Evolutionary conservation across 345 rosid genomes (phyloP).

Genomic region (Leavenworthia alabamica): DNA sequence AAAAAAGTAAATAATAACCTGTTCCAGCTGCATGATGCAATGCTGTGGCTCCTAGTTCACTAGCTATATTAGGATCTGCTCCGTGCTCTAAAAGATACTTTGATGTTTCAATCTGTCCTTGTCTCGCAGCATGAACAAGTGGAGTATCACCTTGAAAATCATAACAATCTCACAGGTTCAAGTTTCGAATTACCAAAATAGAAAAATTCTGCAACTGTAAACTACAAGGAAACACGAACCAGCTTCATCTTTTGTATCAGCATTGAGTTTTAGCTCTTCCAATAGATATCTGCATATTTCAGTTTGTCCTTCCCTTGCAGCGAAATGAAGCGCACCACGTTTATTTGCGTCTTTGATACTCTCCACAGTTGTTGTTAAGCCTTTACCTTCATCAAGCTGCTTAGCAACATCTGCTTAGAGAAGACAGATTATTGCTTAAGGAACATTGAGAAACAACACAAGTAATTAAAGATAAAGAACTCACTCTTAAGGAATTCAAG

Average conservation of each 20-base stretch:
- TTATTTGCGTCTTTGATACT: slow-evolving; percentile 86
- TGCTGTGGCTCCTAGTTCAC: slow-evolving; percentile 81
- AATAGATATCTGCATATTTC: slow-evolving; percentile 75
- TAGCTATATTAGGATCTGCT: slow-evolving; percentile 62
- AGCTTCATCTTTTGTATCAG: slow-evolving; percentile 68
- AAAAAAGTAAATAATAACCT: slow-evolving; percentile 34
- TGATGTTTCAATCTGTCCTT: slow-evolving; percentile 68
- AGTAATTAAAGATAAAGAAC: slow-evolving; percentile 14
- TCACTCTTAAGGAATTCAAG: slow-evolving; percentile 84
- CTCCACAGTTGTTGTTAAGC: slow-evolving; percentile 50
- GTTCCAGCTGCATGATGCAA: slow-evolving; percentile 87
- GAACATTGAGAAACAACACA: background rate
- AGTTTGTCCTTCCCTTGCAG: slow-evolving; percentile 80
- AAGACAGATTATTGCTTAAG: background rate
- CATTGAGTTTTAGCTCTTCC: slow-evolving; percentile 71
- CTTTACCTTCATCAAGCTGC: slow-evolving; percentile 82
- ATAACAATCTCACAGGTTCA: slow-evolving; percentile 9
- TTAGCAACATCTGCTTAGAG: slow-evolving; percentile 45
- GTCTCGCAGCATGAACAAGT: slow-evolving; percentile 86
- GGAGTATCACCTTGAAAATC: slow-evolving; percentile 75
- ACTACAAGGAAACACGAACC: slow-evolving; percentile 34
- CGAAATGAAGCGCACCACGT: slow-evolving; percentile 92
- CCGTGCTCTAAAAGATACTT: slow-evolving; percentile 75
- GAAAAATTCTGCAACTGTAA: background rate
- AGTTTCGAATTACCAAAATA: background rate